Percentiles rank a stretch among this genome's conserved stretches.
Conservation (phyloP, 2,329 filamentous ascomycete genomes). For the Ploettnerulaceae sp. region DNA sequence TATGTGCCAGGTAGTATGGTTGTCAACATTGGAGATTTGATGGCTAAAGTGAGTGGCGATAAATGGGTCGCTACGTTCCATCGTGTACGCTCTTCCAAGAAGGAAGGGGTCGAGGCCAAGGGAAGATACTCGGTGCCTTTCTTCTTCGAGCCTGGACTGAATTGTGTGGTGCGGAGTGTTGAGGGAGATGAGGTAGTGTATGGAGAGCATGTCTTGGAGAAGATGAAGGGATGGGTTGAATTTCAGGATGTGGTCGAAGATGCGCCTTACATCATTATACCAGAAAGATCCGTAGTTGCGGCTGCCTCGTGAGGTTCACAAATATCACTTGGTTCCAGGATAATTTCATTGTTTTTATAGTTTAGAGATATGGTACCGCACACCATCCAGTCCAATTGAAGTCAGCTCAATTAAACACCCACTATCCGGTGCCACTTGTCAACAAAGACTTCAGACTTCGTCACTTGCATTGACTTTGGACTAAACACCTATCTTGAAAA, state of each 20-base stretch:
- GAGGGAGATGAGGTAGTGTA: slow-evolving; percentile 34
- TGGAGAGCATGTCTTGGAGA: slow-evolving; percentile 39
- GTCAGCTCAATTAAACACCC: too few relatives aligned
- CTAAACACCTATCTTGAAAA: too few relatives aligned
- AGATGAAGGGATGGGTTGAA: slow-evolving; percentile 43
- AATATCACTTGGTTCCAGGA: too few relatives aligned
- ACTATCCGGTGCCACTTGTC: too few relatives aligned
- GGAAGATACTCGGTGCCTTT: slow-evolving; percentile 41
- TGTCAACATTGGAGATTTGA: slow-evolving; percentile 45
- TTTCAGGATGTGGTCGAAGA: slow-evolving; percentile 34
- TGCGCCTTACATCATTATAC: not conserved
- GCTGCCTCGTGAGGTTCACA: too few relatives aligned
- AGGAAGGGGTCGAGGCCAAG: slow-evolving; percentile 6
- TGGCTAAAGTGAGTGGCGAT: slow-evolving; percentile 33
- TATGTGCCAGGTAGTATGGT: slow-evolving; percentile 44
- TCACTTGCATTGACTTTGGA: too few relatives aligned
- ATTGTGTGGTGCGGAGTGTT: slow-evolving; percentile 38
- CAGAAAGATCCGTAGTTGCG: slow-evolving; percentile 1
- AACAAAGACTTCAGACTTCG: too few relatives aligned
- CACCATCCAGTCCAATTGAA: too few relatives aligned
- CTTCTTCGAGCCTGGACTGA: slow-evolving; percentile 43
- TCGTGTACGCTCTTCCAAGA: slow-evolving; percentile 36
- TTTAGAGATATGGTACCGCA: too few relatives aligned
- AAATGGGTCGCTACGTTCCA: slow-evolving; percentile 43
- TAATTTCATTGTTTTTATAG: too few relatives aligned